Evolutionary conservation across 306 rosid genomes (phyloP).

Genomic region (Casuarina equisetifolia): DNA sequence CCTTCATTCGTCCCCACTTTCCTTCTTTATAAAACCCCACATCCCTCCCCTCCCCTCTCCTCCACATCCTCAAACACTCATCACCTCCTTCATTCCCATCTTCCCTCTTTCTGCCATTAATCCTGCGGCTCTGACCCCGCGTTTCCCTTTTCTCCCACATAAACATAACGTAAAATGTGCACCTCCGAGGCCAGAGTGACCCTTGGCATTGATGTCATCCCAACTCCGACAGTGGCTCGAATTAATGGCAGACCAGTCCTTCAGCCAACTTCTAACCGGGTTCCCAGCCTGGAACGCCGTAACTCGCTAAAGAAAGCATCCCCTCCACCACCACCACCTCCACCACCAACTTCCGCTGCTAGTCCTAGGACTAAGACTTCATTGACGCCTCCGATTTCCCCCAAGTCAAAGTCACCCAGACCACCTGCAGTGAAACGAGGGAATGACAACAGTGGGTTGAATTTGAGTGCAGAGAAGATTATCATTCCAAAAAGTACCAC

Average conservation of each 20-base stretch:
- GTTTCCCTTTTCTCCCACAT: background rate
- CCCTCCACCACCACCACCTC: constrained; percentile 50
- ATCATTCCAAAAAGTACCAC: constrained; percentile 44
- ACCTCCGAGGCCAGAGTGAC: constrained; percentile 67
- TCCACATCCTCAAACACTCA: constrained; percentile 39
- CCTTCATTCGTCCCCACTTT: constrained; percentile 38
- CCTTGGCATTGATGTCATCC: constrained; percentile 41
- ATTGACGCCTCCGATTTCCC: constrained; percentile 63
- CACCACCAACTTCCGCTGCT: constrained; percentile 31
- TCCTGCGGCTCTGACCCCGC: background rate
- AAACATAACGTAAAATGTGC: constrained; percentile 50
- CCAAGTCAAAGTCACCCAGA: constrained; percentile 75
- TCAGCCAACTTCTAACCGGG: constrained; percentile 82
- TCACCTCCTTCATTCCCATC: constrained; percentile 26
- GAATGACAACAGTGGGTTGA: constrained; percentile 58
- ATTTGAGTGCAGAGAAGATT: constrained; percentile 66
- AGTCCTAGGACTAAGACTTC: constrained; percentile 38
- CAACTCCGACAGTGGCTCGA: constrained; percentile 42
- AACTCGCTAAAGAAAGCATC: constrained; percentile 62
- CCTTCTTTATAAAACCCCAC: constrained; percentile 48
- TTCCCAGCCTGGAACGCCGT: constrained; percentile 64
- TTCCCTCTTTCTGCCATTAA: constrained; percentile 26
- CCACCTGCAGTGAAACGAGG: constrained; percentile 75
- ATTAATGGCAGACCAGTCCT: constrained; percentile 81
- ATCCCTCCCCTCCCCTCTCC: constrained; percentile 41